Evolutionary conservation across 23 red algal species (phyloP), one percentile per base, ranked within the genome.

Genomic region (Gracilaria gracilis): DNA sequence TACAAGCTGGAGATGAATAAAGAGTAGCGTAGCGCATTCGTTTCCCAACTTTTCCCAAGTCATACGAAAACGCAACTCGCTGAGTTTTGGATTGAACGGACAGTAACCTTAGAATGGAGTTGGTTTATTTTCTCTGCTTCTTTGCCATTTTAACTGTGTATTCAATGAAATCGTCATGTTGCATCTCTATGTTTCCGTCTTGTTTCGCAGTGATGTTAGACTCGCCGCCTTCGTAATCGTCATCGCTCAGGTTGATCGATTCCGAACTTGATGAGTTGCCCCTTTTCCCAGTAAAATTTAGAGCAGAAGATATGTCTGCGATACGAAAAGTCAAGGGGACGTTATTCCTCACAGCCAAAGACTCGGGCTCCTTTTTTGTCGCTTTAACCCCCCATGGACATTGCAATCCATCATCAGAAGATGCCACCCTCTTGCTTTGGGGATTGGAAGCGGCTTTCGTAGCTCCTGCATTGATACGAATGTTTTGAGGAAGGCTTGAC

Each of bases 1-100:
- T 94, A 21, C 92, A 94, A 70, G 84, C 92, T 50, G 82, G 84
- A 70, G 92, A 86, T 66, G 89, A 92, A 84, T 83, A 92, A 84
- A 81, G 23, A 14, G 25, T 31, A 46, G 11, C 11, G 5, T 46
- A 46, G 11, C 42, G 4, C 42, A 46, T 46, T 46, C 5, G 5
- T 46, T 11, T 46, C 11, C 11, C 42, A 46, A 46, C 42, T 46
- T 11, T 4, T 11, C 11, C 42, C 42, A 46, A 46, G 5, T 46
- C 4, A 46, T 46, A 46, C n/a, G 42, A 46, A 46, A 46, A 46
- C 42, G 42, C 42, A 46, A n/a, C n/a, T n/a, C n/a, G n/a, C n/a
- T n/a, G n/a, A n/a, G n/a, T n/a, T n/a, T n/a, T 46, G 11, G 5
- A 11, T 46, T 7, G 5, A 46, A 46, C 42, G 42, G 5, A 46